Evolutionary conservation across 202 grass and related monocot genomes (phyloP), one percentile per base, ranked within the genome.

Genomic region (Zoysia matrella): DNA sequence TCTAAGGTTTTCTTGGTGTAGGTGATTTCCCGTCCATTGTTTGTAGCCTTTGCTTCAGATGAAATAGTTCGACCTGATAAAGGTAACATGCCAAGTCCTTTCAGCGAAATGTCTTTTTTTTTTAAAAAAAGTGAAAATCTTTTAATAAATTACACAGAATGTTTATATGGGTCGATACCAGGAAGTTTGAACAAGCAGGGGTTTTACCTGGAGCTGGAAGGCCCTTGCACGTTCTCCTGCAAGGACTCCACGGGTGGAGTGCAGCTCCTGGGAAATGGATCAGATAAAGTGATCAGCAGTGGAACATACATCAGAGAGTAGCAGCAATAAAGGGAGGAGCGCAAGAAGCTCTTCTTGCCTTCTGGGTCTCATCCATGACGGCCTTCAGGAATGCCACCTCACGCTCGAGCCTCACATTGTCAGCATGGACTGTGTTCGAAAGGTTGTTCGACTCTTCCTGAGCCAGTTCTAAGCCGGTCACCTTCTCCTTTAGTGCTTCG

Each of bases 321-420:
- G 2, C 40, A 48, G 9, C 30, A 36, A 36, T 15, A 0, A 43
- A 12, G 43, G 43, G 22, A 5, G 60, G 52, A 60, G 11, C 13
- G 42, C 12, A 55, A 15, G 30, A 45, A 65, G 18, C 13, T 16
- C 65, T 67, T 70, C 82, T 88, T 80, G 85, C 96, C 92, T 98
- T 95, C 76, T 92, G 91, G 55, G 91, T 95, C 47, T 95, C 92
- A 75, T 98, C 96, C 87, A 90, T 80, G 52, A 98, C 83, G 1
- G 93, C 93, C 88, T 95, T 99, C 30, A 99, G 75, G 85, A 90
- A 98, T 3, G 96, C 92, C 55, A 98, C 92, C 50, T 98, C 91
- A 4, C 90, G 92, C 77, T 95, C 95, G 2, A 98, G 90, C 65
- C 87, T 72, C 76, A 95, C 92, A 76, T 98, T 98, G 18, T 95